These are phyloP conservation scores for Kwoniella sp. DNA, from an alignment of 768 basidiomycete species.

Conservation along the genomic window DNA sequence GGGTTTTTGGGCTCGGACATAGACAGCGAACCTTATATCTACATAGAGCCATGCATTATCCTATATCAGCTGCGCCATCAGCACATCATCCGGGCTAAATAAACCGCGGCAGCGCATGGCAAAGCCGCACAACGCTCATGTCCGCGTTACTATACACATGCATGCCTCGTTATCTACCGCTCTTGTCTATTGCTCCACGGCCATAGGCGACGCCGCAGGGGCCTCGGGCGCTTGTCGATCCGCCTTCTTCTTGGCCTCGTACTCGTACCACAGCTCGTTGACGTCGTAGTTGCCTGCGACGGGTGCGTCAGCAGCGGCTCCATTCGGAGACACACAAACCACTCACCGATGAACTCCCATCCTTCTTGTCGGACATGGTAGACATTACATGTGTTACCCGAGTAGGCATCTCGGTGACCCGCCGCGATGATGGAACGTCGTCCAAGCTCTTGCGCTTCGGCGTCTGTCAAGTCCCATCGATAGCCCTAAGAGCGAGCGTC, in stretches of 20 bases:
- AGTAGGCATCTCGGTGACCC: conserved; percentile 64
- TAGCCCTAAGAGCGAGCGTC: conserved; percentile 39
- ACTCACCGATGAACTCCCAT: conserved; percentile 90
- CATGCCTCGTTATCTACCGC: too few species aligned
- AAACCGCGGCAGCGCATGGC: too few species aligned
- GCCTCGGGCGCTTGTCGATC: conserved; percentile 27
- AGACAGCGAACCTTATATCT: too few species aligned
- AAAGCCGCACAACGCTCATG: too few species aligned
- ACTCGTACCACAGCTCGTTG: conserved; percentile 81
- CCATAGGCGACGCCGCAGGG: conserved; percentile 17
- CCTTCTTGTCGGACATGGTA: conserved; percentile 93
- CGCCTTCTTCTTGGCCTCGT: conserved; percentile 49
- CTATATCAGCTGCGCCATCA: too few species aligned
- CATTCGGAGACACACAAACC: not conserved
- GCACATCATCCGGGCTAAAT: too few species aligned
- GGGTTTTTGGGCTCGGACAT: too few species aligned
- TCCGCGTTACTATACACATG: too few species aligned
- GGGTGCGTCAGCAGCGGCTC: conserved; percentile 14
- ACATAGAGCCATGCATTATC: too few species aligned
- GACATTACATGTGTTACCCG: conserved; percentile 79
- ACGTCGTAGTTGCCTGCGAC: conserved; percentile 83
- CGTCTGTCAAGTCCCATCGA: conserved; percentile 83
- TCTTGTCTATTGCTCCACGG: conserved; percentile 21
- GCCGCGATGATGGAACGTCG: conserved; percentile 93
- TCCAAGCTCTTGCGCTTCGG: conserved; percentile 90